Conservation (phyloP, 169 alveolate genomes). For the Cryptosporidium tyzzeri region DNA sequence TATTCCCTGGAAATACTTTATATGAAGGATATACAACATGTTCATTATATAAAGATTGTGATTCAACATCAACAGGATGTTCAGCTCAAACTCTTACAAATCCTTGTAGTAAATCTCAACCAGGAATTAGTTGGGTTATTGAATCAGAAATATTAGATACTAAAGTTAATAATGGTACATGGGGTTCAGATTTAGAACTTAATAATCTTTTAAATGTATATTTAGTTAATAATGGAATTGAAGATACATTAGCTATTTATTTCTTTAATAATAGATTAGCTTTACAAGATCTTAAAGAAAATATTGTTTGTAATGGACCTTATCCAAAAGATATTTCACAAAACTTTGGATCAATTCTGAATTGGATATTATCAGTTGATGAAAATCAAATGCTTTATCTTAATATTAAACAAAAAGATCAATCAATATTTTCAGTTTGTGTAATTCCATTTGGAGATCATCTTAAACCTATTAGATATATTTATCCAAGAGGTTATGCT, state of each 20-base stretch:
- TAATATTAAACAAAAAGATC: background rate
- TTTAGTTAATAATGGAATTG: constrained; percentile 33
- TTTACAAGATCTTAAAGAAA: constrained; percentile 9
- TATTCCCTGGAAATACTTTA: constrained; percentile 25
- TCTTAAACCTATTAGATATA: constrained; percentile 9
- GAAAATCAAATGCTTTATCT: constrained; percentile 33
- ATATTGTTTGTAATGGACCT: constrained; percentile 45
- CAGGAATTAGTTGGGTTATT: constrained; percentile 13
- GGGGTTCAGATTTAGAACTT: constrained; percentile 8
- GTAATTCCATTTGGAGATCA: constrained; percentile 21
- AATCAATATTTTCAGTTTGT: constrained; percentile 13
- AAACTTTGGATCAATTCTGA: background rate
- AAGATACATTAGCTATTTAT: constrained; percentile 13
- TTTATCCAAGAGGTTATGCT: constrained; percentile 44
- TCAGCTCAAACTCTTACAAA: constrained; percentile 35
- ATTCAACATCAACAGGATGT: constrained; percentile 17
- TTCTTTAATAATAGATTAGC: constrained; percentile 25
- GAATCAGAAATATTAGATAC: constrained; percentile 10
- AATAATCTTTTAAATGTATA: background rate
- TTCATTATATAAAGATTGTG: constrained; percentile 18
- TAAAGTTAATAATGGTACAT: constrained; percentile 11
- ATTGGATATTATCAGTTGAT: constrained; percentile 35
- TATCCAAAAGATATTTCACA: constrained; percentile 11
- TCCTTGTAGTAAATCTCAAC: constrained; percentile 15
- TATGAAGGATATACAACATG: constrained; percentile 16